Percentiles rank a stretch among this genome's conserved stretches.
These are phyloP conservation scores for Fusarium papillatum DNA, from an alignment of 2,329 filamentous ascomycete genomes.

Conservation along the genomic window DNA sequence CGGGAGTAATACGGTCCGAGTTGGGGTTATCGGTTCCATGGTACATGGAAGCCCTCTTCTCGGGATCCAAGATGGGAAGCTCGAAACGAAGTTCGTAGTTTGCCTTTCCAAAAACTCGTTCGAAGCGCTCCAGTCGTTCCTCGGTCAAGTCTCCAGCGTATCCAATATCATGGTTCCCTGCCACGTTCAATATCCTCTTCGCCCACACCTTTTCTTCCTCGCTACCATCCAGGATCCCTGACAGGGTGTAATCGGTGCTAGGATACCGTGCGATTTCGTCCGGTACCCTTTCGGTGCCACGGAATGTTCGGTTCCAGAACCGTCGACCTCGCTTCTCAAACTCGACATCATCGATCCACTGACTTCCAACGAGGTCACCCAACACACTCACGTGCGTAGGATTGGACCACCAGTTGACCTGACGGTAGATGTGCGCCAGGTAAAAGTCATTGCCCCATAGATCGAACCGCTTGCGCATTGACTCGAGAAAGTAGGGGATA, in stretches of 20 bases:
- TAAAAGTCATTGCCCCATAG: constrained; percentile 96
- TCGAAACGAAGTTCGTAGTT: constrained; percentile 91
- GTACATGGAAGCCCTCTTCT: constrained; percentile 56
- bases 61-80: constrained; percentile 61
- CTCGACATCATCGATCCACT: constrained; percentile 92
- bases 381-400: constrained; percentile 92
- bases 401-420: constrained; percentile 83
- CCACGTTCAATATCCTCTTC: constrained; percentile 87
- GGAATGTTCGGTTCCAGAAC: constrained; percentile 87
- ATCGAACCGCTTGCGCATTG: constrained; percentile 84
- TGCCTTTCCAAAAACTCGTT: constrained; percentile 85
- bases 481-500: constrained; percentile 74
- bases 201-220: constrained; percentile 72
- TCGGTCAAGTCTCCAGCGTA: constrained; percentile 92
- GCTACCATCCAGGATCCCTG: constrained; percentile 61
- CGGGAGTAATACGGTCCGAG: constrained; percentile 68
- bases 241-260: constrained; percentile 61
- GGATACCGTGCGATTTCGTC: constrained; percentile 67
- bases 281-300: constrained; percentile 73
- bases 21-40: constrained; percentile 58
- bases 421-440: constrained; percentile 91
- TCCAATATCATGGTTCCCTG: constrained; percentile 96
- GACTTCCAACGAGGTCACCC: constrained; percentile 92
- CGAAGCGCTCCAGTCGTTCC: constrained; percentile 84
- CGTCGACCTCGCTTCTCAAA: constrained; percentile 80